phyloP scores from a whole-genome alignment of 495 filamentous ascomycete genomes.

The Penicillium atrosanguineum region DNA sequence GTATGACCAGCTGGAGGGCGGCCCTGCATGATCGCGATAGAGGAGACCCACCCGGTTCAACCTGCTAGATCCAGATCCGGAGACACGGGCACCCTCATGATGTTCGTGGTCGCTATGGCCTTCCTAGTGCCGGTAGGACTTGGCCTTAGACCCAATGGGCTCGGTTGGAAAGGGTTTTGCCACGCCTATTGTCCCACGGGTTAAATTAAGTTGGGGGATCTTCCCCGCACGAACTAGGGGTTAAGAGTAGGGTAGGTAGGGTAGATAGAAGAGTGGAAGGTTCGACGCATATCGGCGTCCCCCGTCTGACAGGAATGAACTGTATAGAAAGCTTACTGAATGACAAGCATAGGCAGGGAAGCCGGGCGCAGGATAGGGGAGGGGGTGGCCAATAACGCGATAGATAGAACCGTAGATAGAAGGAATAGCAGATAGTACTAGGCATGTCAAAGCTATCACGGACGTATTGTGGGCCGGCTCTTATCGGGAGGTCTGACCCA shows the following conservation, averaged over 20 bases:
- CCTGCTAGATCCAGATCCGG: conserved; percentile 7
- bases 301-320: neutral
- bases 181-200: neutral
- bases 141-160: neutral
- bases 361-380: neutral
- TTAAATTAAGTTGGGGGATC: conserved; percentile 5
- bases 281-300: conserved; percentile 13
- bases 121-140: neutral
- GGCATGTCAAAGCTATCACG: neutral
- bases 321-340: neutral
- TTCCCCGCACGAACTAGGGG: conserved; percentile 1
- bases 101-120: neutral
- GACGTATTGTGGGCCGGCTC: conserved; percentile 11
- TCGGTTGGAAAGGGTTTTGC: neutral
- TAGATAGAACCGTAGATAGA: neutral
- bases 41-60: conserved; percentile 6
- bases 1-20: neutral
- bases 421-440: neutral
- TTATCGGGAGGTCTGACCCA: conserved; percentile 12
- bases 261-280: neutral
- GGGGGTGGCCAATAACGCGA: neutral
- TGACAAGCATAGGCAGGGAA: neutral
- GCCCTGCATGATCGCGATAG: neutral
- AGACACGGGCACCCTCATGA: neutral
- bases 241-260: neutral